Base-by-base conservation (phyloP, 495 filamentous ascomycete genomes). In the Mycothermus thermophilus region DNA sequence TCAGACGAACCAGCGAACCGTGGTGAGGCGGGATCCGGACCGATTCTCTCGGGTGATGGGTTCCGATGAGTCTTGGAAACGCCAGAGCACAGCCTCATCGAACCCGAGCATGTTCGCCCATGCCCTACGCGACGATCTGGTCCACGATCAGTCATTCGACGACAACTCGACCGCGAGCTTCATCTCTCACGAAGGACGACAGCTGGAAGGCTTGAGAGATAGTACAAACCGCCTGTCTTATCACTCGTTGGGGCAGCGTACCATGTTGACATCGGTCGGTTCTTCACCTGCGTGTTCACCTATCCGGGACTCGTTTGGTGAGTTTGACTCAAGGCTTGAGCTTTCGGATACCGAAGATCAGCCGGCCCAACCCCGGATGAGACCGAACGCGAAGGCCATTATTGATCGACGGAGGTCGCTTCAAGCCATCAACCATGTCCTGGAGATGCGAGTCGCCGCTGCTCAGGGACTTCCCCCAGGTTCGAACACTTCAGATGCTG, bases 201-300 rank as follows among this genome's bases (percentile, higher is more conserved):
- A 70, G 22, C 51, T 71, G 5, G 63, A 73, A 18, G 58, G 49
- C 32, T 44, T 71, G 20, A 58, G 67, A 32, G 58, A 71, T 36
- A 66, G 62, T 34, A 54, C 69, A 0, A 63, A 77, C 40, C 71
- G 73, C 16, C 65, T 79, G 22, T 77, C 79, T 5, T 76, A 66
- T 27, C 50, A 74, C 14, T 71, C 69, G 20, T 72, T 76, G 1
- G 71, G 74, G 17, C 69, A 75, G 29, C 63, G 67, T 19, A 75
- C 71, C 0, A 52, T 66, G 9, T 39, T 73, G 5, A 72, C 69
- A 7, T 74, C 71, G 8, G 57, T 63, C 15, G 59, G 59, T 11
- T 74, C 71, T 4, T 74, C 71, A 1, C 64, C 67, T 6, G 55
- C 61, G 6, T 62, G 48, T 35, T 75, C 71, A 5, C 60, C 67